Evolutionary conservation across 1,139 yeast genomes (phyloP).

Genomic region (Blastobotrys indianensis): DNA sequence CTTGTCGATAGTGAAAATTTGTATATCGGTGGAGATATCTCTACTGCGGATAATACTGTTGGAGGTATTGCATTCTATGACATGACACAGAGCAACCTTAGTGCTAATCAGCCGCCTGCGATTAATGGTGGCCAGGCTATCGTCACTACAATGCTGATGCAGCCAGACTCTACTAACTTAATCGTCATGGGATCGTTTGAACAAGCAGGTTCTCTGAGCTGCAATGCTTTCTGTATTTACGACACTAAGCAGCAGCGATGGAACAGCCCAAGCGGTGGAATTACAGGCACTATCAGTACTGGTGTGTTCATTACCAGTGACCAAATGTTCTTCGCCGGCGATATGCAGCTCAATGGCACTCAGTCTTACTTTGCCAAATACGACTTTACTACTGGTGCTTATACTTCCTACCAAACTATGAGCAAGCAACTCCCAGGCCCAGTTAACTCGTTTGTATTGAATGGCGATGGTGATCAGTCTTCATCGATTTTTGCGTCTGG

Average conservation of each 20-base stretch:
- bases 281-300: conserved; percentile 51
- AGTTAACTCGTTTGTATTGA: conserved; percentile 46
- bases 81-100: conserved; percentile 38
- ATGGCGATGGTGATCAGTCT: conserved; percentile 44
- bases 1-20: conserved; percentile 42
- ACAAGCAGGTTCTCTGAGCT: conserved; percentile 52
- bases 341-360: conserved; percentile 41
- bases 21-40: conserved; percentile 49
- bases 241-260: conserved; percentile 52
- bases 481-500: conserved; percentile 55
- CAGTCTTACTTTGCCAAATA: conserved; percentile 45
- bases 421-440: conserved; percentile 36
- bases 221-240: conserved; percentile 64
- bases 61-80: conserved; percentile 50
- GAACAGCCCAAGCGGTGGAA: conserved; percentile 44
- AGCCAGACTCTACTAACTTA: conserved; percentile 46
- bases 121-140: conserved; percentile 32
- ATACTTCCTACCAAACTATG: conserved; percentile 22
- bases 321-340: conserved; percentile 58
- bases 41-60: conserved; percentile 32
- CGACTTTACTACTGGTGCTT: conserved; percentile 40
- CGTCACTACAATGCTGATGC: conserved; percentile 50
- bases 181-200: conserved; percentile 76
- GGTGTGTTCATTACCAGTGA: conserved; percentile 49
- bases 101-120: conserved; percentile 44